Evolutionary conservation across 768 basidiomycete species (phyloP).

Genomic region (Cubamyces sp.): DNA sequence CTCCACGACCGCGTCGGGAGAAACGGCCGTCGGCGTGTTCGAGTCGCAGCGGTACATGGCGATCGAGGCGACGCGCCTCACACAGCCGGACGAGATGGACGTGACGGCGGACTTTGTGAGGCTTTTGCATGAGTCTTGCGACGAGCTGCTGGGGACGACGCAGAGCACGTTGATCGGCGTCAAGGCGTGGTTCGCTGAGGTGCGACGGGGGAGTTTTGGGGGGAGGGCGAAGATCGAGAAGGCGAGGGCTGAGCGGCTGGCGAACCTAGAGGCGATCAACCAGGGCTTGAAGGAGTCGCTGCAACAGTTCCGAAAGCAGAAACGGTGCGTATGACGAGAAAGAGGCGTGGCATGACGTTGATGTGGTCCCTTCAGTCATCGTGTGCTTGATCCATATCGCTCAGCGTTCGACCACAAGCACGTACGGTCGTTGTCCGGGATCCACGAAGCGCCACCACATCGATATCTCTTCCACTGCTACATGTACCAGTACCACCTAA

Average conservation of each 20-base stretch:
- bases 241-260: slow-evolving; percentile 40
- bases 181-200: slow-evolving; percentile 53
- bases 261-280: slow-evolving; percentile 43
- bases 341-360: background rate
- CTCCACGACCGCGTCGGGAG: slow-evolving; percentile 28
- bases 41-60: slow-evolving; percentile 74
- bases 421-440: slow-evolving; percentile 32
- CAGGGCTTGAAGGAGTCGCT: slow-evolving; percentile 42
- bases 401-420: slow-evolving; percentile 47
- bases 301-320: slow-evolving; percentile 51
- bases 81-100: slow-evolving; percentile 50
- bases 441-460: slow-evolving; percentile 58
- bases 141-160: slow-evolving; percentile 53
- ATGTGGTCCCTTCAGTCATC: slow-evolving; percentile 37
- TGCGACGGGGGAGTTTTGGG: slow-evolving; percentile 44
- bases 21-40: slow-evolving; percentile 71
- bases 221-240: slow-evolving; percentile 35
- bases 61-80: slow-evolving; percentile 58
- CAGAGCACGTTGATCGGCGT: slow-evolving; percentile 44
- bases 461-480: slow-evolving; percentile 76
- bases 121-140: slow-evolving; percentile 56
- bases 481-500: slow-evolving; percentile 64
- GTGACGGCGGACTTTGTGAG: slow-evolving; percentile 47
- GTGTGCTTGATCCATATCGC: slow-evolving; percentile 65
- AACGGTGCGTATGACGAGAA: slow-evolving; percentile 45